Percentiles rank a stretch among this genome's conserved stretches.
phyloP scores from a whole-genome alignment of 768 basidiomycete species.

The Mycena leptocephala region DNA sequence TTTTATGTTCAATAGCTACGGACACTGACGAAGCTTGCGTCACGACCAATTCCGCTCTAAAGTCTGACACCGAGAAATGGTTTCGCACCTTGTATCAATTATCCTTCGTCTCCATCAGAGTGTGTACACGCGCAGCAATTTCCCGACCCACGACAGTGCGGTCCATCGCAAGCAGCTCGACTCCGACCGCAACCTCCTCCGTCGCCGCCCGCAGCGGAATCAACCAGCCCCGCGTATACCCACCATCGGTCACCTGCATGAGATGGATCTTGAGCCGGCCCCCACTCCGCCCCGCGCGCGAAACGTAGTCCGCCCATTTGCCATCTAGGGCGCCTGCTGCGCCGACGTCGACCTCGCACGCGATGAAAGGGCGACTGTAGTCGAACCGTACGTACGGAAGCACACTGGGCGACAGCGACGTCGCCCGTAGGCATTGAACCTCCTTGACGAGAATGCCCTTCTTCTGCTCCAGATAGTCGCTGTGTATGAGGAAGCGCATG shows the following conservation, averaged over 20 bases:
- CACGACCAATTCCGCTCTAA: too few species aligned
- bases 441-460: background rate
- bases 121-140: background rate
- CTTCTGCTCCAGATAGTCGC: background rate
- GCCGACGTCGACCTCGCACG: background rate
- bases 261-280: background rate
- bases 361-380: background rate
- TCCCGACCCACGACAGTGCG: background rate
- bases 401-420: background rate
- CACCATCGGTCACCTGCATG: background rate
- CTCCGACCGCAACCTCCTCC: background rate
- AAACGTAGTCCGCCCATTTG: too few species aligned
- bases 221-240: background rate
- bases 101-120: background rate
- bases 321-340: background rate
- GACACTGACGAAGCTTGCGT: too few species aligned
- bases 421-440: background rate
- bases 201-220: background rate
- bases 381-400: background rate
- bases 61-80: too few species aligned
- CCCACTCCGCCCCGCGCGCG: too few species aligned
- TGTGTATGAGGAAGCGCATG: background rate
- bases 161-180: background rate
- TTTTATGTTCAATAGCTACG: too few species aligned
- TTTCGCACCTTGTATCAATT: too few species aligned